Conservation (phyloP, 176 grass and related monocot genomes). For the Aegilops umbellulata region DNA sequence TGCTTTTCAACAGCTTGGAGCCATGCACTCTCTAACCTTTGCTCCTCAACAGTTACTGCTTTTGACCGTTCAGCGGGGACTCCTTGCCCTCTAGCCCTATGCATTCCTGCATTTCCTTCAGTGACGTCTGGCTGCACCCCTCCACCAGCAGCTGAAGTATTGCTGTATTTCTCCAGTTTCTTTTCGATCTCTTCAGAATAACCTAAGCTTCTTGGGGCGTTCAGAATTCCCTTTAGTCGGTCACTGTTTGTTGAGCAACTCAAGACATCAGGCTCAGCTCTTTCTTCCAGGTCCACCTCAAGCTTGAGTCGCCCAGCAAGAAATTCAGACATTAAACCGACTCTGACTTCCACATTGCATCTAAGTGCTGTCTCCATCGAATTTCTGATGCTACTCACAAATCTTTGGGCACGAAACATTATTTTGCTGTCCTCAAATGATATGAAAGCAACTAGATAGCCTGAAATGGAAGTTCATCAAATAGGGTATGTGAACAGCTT, state of each 20-base stretch:
- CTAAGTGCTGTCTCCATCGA: conserved; percentile 84
- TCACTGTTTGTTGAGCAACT: conserved; percentile 53
- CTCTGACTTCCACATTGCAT: conserved; percentile 69
- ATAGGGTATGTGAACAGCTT: neutral
- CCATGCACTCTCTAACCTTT: conserved; percentile 95
- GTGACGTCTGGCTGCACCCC: conserved; percentile 2
- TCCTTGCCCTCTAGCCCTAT: conserved; percentile 34
- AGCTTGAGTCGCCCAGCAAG: conserved; percentile 32
- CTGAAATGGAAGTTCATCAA: conserved; percentile 39
- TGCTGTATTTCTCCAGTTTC: conserved; percentile 35
- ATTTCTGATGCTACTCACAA: conserved; percentile 90
- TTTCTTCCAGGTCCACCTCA: conserved; percentile 19
- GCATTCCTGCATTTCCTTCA: conserved; percentile 29
- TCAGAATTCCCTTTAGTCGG: conserved; percentile 37
- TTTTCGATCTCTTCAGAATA: conserved; percentile 35
- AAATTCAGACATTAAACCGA: conserved; percentile 52
- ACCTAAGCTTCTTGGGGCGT: conserved; percentile 40
- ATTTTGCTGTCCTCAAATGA: conserved; percentile 72
- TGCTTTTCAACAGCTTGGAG: conserved; percentile 74
- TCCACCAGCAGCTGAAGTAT: conserved; percentile 21
- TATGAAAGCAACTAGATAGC: conserved; percentile 65
- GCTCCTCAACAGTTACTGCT: conserved; percentile 45
- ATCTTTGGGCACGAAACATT: conserved; percentile 83
- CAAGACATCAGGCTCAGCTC: conserved; percentile 41
- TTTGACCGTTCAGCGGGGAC: conserved; percentile 23